These are phyloP conservation scores for Fusarium redolens DNA, from an alignment of 2,329 filamentous ascomycete genomes.

Conservation along the genomic window DNA sequence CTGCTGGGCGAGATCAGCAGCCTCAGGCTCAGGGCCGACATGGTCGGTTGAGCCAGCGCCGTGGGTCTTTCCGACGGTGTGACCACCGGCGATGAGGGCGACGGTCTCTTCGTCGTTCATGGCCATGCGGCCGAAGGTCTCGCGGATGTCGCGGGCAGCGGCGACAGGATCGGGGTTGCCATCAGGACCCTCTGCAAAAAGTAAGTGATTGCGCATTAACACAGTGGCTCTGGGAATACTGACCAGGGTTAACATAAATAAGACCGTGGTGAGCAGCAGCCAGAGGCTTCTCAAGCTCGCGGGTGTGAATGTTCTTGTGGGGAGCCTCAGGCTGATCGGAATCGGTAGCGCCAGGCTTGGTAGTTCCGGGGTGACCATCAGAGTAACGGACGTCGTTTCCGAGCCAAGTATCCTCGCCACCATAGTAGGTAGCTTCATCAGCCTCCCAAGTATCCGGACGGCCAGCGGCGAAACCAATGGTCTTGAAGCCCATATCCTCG, in stretches of 20 bases:
- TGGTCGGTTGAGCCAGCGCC: constrained; percentile 60
- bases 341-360: constrained; percentile 27
- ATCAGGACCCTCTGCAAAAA: constrained; percentile 81
- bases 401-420: constrained; percentile 77
- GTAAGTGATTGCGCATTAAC: not conserved
- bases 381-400: constrained; percentile 81
- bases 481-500: constrained; percentile 80
- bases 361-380: constrained; percentile 62
- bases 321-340: constrained; percentile 5
- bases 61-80: constrained; percentile 87
- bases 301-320: constrained; percentile 61
- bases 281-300: constrained; percentile 76
- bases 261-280: constrained; percentile 69
- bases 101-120: constrained; percentile 88
- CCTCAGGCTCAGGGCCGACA: constrained; percentile 75
- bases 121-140: constrained; percentile 81
- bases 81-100: constrained; percentile 81
- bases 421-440: constrained; percentile 83
- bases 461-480: constrained; percentile 79
- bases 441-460: constrained; percentile 80
- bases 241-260: constrained; percentile 23
- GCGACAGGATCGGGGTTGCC: constrained; percentile 76
- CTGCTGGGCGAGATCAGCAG: constrained; percentile 71
- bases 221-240: not conserved
- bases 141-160: constrained; percentile 77